Conservation (phyloP, 352 stramenopile species). For the Thalassiosira livingstoniorum region DNA sequence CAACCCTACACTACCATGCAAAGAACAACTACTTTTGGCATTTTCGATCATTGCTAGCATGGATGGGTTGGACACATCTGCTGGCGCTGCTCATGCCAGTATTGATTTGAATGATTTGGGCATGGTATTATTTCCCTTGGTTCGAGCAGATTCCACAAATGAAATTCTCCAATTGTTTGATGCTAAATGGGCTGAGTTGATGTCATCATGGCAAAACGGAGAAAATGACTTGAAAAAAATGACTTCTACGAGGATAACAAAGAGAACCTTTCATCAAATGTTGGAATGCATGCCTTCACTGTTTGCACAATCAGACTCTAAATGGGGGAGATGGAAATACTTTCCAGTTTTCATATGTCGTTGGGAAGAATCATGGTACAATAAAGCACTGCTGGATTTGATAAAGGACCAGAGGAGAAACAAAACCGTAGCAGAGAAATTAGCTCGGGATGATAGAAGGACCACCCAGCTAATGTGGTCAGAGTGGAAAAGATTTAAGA, state of each 20-base stretch:
- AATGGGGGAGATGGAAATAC: constrained; percentile 24
- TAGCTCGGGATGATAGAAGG: constrained; percentile 22
- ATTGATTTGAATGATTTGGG: constrained; percentile 47
- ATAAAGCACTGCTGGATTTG: constrained; percentile 13
- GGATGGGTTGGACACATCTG: constrained; percentile 14
- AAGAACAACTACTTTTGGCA: constrained; percentile 35
- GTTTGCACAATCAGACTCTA: constrained; percentile 21
- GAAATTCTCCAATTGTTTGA: constrained; percentile 30
- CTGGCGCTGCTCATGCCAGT: constrained; percentile 17
- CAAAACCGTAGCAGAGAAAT: constrained; percentile 33
- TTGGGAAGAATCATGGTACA: constrained; percentile 49
- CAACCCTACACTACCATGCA: constrained; percentile 27
- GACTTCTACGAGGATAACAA: constrained; percentile 32
- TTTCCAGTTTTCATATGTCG: constrained; percentile 39
- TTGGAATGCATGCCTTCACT: constrained; percentile 31
- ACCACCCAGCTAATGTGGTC: constrained; percentile 14
- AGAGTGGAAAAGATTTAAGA: constrained; percentile 19
- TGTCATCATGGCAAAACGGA: background rate
- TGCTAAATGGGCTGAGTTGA: constrained; percentile 32
- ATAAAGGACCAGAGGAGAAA: constrained; percentile 22
- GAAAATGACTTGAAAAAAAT: constrained; percentile 4
- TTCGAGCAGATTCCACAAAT: constrained; percentile 23
- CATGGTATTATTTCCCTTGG: constrained; percentile 43
- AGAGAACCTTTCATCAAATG: constrained; percentile 40
- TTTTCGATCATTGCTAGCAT: constrained; percentile 43